Base-by-base conservation (phyloP, 2,329 filamentous ascomycete species). In the Epichloe gansuensis region DNA sequence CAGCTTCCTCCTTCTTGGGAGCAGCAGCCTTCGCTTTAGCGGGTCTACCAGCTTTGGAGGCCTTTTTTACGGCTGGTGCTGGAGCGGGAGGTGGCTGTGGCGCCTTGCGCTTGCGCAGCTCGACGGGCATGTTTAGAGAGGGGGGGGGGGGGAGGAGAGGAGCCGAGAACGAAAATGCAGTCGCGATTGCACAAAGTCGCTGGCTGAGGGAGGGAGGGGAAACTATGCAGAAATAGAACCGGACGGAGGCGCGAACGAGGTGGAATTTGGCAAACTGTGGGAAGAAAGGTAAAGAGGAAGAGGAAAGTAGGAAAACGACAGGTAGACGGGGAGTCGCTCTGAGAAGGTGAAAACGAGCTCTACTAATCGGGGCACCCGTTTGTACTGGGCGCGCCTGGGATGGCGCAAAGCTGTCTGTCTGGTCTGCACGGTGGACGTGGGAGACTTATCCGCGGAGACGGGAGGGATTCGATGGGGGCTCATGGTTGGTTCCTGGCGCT, bases 61-160 rank as follows among this genome's bases (percentile, higher is more conserved):
- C 53, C 68, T 76, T 78, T 67, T 67, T 69, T 44, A 61, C 57
- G 38, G 67, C 67, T 23, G 73, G 68, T 15, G 74, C 69, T 56
- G 74, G 69, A 55, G 73, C 68, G 50, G 70, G 66, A 27, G 70
- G 67, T 53, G 72, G 67, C 60, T 69, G 71, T 50, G 72, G 73
- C 58, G 77, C 76, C 67, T 81, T 81, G 71, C 79, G 77, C 70
- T 82, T 81, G 68, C 79, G 74, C 43, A 82, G 71, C 61, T 75
- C 75, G 59, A 76, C 71, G 56, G 77, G 75, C 79, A 82, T 81
- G n/a, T n/a, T 41, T 41, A 34, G 36, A 34, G 36, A 11, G 27
- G 27, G 11, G 27, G 27, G 27, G 17, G 17, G 17, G 17, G 17
- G 17, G 17, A 21, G 2, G 27, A 31, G 27, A 31, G 27, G 8